phyloP scores from a whole-genome alignment of 768 basidiomycete genomes.

The Kwoniella dejecticola region DNA sequence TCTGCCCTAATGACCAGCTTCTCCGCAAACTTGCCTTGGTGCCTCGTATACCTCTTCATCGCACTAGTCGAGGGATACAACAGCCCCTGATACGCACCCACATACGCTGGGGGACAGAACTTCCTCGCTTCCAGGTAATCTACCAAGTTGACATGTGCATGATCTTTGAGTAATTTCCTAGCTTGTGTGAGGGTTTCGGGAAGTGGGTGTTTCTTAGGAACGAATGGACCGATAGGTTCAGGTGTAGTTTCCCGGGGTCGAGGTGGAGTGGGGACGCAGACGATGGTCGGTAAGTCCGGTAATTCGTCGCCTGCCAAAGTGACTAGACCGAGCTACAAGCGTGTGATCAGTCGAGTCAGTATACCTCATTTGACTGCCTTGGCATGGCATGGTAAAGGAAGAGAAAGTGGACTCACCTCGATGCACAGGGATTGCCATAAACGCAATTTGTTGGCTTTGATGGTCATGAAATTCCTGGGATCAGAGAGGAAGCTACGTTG shows the following conservation, averaged over 20 bases:
- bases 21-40: slow-evolving; percentile 25
- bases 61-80: slow-evolving; percentile 20
- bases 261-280: slow-evolving; percentile 1
- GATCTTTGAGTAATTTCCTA: slow-evolving; percentile 24
- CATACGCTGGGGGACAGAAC: slow-evolving; percentile 13
- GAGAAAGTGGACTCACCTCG: slow-evolving; percentile 31
- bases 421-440: slow-evolving; percentile 49
- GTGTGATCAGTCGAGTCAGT: neutral
- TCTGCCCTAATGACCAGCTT: slow-evolving; percentile 35
- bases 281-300: slow-evolving; percentile 22
- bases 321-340: slow-evolving; percentile 40
- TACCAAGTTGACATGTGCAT: slow-evolving; percentile 45
- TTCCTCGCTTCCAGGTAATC: slow-evolving; percentile 43
- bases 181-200: slow-evolving; percentile 39
- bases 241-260: slow-evolving; percentile 3
- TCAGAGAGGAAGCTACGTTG: slow-evolving; percentile 39
- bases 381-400: too few relatives aligned
- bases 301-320: slow-evolving; percentile 12
- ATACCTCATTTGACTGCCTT: neutral
- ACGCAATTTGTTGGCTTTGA: slow-evolving; percentile 41
- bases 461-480: slow-evolving; percentile 21
- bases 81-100: slow-evolving; percentile 25
- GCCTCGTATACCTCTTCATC: slow-evolving; percentile 34
- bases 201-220: slow-evolving; percentile 13
- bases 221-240: neutral